phyloP scores from a whole-genome alignment of 345 rosid genomes.

The Gossypium mustelinum region DNA sequence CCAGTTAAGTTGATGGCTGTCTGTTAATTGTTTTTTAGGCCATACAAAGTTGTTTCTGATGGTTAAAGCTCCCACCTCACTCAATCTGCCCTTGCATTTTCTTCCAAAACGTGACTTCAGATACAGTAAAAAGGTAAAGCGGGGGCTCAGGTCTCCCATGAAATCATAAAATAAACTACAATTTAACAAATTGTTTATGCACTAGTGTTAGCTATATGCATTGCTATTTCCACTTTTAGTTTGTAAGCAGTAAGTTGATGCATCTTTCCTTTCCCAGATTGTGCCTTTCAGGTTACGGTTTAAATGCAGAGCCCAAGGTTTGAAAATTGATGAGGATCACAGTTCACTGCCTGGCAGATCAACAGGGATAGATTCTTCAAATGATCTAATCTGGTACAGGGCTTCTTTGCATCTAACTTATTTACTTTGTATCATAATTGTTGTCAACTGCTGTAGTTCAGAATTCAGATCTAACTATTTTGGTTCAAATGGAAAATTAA shows the following conservation, averaged over 20 bases:
- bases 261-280: slow-evolving; percentile 37
- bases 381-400: slow-evolving; percentile 70
- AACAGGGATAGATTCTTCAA: slow-evolving; percentile 25
- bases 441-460: background rate
- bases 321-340: slow-evolving; percentile 22
- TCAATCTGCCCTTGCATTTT: slow-evolving; percentile 72
- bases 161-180: background rate
- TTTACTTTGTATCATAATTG: background rate
- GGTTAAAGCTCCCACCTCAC: slow-evolving; percentile 71
- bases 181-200: background rate
- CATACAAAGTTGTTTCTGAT: slow-evolving; percentile 70
- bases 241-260: background rate
- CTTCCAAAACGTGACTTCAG: slow-evolving; percentile 93
- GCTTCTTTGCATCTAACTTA: background rate
- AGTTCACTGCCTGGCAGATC: slow-evolving; percentile 29
- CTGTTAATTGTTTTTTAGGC: slow-evolving; percentile 37
- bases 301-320: slow-evolving; percentile 53
- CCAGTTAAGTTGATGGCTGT: slow-evolving; percentile 1
- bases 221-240: background rate
- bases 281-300: slow-evolving; percentile 54
- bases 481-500: background rate
- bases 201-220: background rate
- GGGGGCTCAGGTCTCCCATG: background rate
- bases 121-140: slow-evolving; percentile 69
- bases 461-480: background rate